phyloP scores from a whole-genome alignment of 495 filamentous ascomycete species.

The Trichoderma erinaceum region DNA sequence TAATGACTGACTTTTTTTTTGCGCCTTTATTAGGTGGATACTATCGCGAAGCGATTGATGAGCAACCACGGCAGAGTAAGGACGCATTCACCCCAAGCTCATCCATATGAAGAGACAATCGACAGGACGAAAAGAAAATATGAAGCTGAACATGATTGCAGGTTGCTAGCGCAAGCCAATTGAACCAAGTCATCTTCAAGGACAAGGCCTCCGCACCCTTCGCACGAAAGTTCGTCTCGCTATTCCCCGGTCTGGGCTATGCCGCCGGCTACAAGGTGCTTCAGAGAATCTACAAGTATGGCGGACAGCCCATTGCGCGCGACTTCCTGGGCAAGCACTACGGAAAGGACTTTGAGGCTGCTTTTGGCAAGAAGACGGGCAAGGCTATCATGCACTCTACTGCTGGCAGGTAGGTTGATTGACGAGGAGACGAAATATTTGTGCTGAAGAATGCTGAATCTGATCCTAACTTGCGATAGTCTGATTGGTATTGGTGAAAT shows the following conservation, averaged over 20 bases:
- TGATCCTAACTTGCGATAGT: conserved; percentile 38
- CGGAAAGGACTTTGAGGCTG: conserved; percentile 71
- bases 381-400: conserved; percentile 98
- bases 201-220: conserved; percentile 68
- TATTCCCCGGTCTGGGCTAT: conserved; percentile 96
- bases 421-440: neutral
- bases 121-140: neutral
- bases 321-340: conserved; percentile 84
- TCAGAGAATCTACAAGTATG: conserved; percentile 98
- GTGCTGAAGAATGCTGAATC: neutral
- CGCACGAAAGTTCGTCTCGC: conserved; percentile 78
- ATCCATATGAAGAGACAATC: neutral
- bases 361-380: conserved; percentile 92
- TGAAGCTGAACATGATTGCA: conserved; percentile 29
- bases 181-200: conserved; percentile 92
- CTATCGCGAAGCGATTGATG: conserved; percentile 97
- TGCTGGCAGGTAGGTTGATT: conserved; percentile 66
- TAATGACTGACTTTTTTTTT: conserved; percentile 20
- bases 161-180: conserved; percentile 53
- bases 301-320: conserved; percentile 90
- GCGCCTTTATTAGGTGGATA: conserved; percentile 68
- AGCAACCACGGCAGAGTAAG: conserved; percentile 81
- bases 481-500: conserved; percentile 97
- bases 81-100: conserved; percentile 3
- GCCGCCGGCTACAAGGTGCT: conserved; percentile 96